Conservation (phyloP, 441 rosid species). For the Corymbia calophylla region DNA sequence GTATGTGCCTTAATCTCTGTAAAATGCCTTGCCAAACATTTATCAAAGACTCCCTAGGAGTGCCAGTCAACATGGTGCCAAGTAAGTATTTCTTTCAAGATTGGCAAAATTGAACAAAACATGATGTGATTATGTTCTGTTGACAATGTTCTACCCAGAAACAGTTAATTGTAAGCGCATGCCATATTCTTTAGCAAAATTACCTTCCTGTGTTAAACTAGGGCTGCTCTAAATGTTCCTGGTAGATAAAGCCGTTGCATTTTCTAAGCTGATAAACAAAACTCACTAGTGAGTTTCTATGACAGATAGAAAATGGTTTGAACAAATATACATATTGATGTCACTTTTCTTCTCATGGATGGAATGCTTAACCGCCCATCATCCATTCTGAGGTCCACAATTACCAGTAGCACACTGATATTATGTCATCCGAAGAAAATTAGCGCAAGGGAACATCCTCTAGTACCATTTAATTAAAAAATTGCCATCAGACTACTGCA, state of each 20-base stretch:
- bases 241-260: neutral
- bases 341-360: neutral
- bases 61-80: slow-evolving; percentile 89
- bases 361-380: neutral
- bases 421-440: neutral
- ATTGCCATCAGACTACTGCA: neutral
- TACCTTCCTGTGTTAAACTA: neutral
- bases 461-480: neutral
- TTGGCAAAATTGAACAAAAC: neutral
- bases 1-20: slow-evolving; percentile 91
- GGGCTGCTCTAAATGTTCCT: neutral
- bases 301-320: neutral
- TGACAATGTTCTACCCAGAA: neutral
- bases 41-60: slow-evolving; percentile 70
- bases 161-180: neutral
- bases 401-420: neutral
- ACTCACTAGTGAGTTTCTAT: neutral
- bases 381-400: neutral
- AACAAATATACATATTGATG: neutral
- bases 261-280: neutral
- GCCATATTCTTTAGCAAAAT: neutral
- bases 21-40: slow-evolving; percentile 73
- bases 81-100: slow-evolving; percentile 35
- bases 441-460: neutral
- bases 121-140: neutral